Percentiles rank a stretch among this genome's conserved stretches.
Conservation (phyloP, 2,329 filamentous ascomycete genomes). For the Apiospora pterosperma region DNA sequence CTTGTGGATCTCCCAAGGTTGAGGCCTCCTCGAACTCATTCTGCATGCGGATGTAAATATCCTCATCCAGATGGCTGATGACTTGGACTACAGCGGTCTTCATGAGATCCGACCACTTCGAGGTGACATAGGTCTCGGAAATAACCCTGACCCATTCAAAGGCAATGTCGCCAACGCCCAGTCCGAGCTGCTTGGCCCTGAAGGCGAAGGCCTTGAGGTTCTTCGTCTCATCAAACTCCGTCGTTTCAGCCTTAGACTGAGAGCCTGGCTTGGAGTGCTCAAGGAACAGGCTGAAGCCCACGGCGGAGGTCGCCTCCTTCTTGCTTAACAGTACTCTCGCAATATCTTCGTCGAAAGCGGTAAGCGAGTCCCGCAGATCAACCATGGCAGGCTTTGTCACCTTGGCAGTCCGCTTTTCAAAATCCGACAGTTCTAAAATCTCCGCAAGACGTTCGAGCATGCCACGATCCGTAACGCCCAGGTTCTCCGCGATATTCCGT, state of each 20-base stretch:
- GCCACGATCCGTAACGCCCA: slow-evolving; percentile 49
- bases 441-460: slow-evolving; percentile 45
- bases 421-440: slow-evolving; percentile 48
- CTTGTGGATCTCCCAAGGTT: slow-evolving; percentile 13
- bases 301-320: slow-evolving; percentile 42
- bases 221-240: slow-evolving; percentile 48
- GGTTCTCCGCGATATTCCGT: slow-evolving; percentile 51
- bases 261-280: slow-evolving; percentile 59
- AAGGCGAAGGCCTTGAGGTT: slow-evolving; percentile 51
- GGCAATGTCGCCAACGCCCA: slow-evolving; percentile 53
- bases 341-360: slow-evolving; percentile 49
- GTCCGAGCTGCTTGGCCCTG: slow-evolving; percentile 45
- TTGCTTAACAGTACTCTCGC: slow-evolving; percentile 52
- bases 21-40: slow-evolving; percentile 34
- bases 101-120: slow-evolving; percentile 55
- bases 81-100: slow-evolving; percentile 56
- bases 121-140: slow-evolving; percentile 47
- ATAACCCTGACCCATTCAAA: slow-evolving; percentile 56
- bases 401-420: slow-evolving; percentile 48
- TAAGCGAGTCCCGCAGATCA: slow-evolving; percentile 47
- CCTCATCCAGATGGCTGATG: slow-evolving; percentile 49
- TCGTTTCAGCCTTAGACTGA: slow-evolving; percentile 44
- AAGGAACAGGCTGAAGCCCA: slow-evolving; percentile 59
- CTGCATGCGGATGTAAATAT: slow-evolving; percentile 44
- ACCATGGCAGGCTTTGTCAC: slow-evolving; percentile 42